Base-by-base conservation (phyloP, 352 stramenopile species). In the Globisporangium nodosum region DNA sequence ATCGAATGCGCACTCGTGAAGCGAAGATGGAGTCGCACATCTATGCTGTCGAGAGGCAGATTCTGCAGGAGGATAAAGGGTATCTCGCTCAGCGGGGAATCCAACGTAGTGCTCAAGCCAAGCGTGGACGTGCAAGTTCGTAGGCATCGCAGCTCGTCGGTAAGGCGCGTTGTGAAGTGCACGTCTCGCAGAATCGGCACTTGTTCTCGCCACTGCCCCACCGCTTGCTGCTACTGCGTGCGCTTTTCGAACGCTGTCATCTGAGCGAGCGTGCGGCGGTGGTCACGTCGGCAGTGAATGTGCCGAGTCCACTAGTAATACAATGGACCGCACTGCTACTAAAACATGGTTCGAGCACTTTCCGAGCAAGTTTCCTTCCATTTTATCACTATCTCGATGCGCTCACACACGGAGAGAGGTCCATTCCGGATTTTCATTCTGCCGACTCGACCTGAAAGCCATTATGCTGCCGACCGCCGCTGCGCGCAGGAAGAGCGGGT, bases 381-480 rank as follows among this genome's bases (percentile, higher is more conserved):
- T 27, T 27, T 27, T 27, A 27, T 27, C 24, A 27, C 24, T 27
- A 27, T 27, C 24, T 27, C 24, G 24, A 27, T 27, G 24, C 24
- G 24, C 2, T 27, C 24, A 27, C 24, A 27, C 24, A 1, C 24
- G 24, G 40, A 42, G 46, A 45, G 54, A 43, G 18, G 52, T 57
- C 52, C 52, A 57, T 37, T 46, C 24, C 24, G 24, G 24, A 27
- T 27, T 27, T 27, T 27, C 24, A 27, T 27, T 27, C 1, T 46
- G 11, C 13, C 11, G n/a, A 46, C 40, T 20, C 40, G n/a, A 8
- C 12, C 13, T 0, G 24, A 35, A 33, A 45, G 20, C 39, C 43
- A 48, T 0, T 3, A 75, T 74, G 69, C 58, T 74, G 21, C 63
- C 69, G 45, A 70, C 66, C 8, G 40, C 63, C 37, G 56, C 60